Base-by-base conservation (phyloP, 331 rosid species). In the Acacia pycnantha region DNA sequence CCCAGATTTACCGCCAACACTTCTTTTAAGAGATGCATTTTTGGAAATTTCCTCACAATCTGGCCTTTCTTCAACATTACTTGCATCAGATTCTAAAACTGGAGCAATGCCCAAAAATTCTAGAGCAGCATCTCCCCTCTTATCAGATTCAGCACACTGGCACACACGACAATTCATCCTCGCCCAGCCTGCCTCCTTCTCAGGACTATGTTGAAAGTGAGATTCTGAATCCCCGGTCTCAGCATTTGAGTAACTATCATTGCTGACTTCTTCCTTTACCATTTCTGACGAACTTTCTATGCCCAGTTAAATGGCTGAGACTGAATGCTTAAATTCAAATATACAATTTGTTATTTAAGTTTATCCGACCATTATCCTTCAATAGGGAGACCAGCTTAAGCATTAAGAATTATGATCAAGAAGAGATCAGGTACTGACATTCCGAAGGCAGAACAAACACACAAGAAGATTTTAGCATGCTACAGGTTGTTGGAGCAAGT, bases 101-200 rank as follows among this genome's bases (percentile, higher is more conserved):
- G 98, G 91, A 62, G 75, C 10, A 29, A 96, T 91, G 53, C 90
- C 97, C 82, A 96, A 78, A 84, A 89, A 88, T 80, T 85, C 97
- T 83, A 96, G 84, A 0, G 88, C 97, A 16, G 86, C 90, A 81
- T 96, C 98, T 56, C 97, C 99, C 82, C 89, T 87, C 82, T 89
- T 90, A 83, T 95, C 99, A 56, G 99, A 92, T 81, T 95, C 99
- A 37, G 84, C 66, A 80, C 99, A 92, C 41, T 95, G 99, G 87
- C 99, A 95, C 74, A 95, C 99, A 22, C 99, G 99, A 79, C 99
- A 95, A 61, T 84, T 87, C 47, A 82, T 81, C 84, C 86, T 87
- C 40, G 83, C 76, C 82, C 86, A 69, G 31, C 90, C 87, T 2
- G 73, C 75, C 41, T 93, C 98, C 80, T 59, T 89, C 74, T 90